These are phyloP conservation scores for Boletellus ananiceps DNA, from an alignment of 768 basidiomycete genomes.

Conservation along the genomic window DNA sequence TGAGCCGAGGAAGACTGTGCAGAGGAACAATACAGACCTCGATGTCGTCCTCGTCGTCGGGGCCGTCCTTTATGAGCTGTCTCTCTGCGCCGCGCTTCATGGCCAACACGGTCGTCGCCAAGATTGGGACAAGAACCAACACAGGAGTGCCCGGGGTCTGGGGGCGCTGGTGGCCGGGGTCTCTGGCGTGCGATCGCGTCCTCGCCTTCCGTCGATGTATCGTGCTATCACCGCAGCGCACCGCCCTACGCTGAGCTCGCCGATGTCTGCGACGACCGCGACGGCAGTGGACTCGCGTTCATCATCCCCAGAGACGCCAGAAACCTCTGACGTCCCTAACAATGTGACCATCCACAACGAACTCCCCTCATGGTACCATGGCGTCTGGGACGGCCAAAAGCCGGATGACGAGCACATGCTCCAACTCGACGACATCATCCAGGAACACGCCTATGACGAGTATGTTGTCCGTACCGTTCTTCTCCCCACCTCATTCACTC, in stretches of 20 bases:
- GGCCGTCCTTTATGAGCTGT: slow-evolving; percentile 58
- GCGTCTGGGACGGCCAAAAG: slow-evolving; percentile 46
- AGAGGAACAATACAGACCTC: slow-evolving; percentile 18
- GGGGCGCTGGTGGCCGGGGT: slow-evolving; percentile 14
- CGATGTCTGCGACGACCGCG: slow-evolving; percentile 58
- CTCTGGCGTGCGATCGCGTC: not conserved
- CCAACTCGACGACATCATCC: slow-evolving; percentile 66
- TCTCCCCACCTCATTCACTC: not conserved
- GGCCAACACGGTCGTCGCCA: slow-evolving; percentile 8
- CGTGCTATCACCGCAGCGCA: not conserved
- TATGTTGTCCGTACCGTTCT: slow-evolving; percentile 33
- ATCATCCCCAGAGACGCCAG: slow-evolving; percentile 68
- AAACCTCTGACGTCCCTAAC: slow-evolving; percentile 51
- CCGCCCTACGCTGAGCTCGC: slow-evolving; percentile 4
- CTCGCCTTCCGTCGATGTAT: not conserved
- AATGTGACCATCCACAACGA: slow-evolving; percentile 47
- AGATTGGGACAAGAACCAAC: slow-evolving; percentile 11
- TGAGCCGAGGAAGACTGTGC: slow-evolving; percentile 3
- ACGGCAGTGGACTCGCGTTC: slow-evolving; percentile 57
- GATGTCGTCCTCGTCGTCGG: slow-evolving; percentile 34
- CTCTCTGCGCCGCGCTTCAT: slow-evolving; percentile 78
- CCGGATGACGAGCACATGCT: slow-evolving; percentile 54
- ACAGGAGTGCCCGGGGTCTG: slow-evolving; percentile 18
- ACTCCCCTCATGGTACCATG: slow-evolving; percentile 54
- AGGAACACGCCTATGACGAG: slow-evolving; percentile 75